Conservation (phyloP, 345 rosid genomes). For the Cardamine chenopodiifolia region DNA sequence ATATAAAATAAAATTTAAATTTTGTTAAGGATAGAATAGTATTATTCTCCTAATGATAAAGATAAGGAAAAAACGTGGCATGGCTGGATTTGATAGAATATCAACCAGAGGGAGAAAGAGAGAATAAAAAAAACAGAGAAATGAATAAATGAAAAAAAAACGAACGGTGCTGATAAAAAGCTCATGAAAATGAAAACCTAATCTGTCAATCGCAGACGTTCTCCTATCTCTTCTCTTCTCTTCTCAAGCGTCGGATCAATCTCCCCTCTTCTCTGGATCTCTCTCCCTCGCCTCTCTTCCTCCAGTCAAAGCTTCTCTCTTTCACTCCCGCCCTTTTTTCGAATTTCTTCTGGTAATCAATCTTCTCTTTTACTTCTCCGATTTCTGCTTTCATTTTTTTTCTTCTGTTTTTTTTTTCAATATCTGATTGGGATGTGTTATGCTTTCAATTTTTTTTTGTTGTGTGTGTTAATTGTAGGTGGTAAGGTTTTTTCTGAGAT, state of each 20-base stretch:
- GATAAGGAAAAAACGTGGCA: conserved; percentile 33
- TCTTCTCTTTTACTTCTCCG: conserved; percentile 6
- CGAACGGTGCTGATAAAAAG: conserved; percentile 75
- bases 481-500: conserved; percentile 35
- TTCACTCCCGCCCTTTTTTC: conserved; percentile 73
- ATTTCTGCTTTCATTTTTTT: background rate
- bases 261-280: conserved; percentile 40
- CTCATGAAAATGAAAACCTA: conserved; percentile 34
- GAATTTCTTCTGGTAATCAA: conserved; percentile 39
- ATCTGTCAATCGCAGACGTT: conserved; percentile 61
- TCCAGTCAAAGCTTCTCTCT: conserved; percentile 47
- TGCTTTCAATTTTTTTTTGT: background rate
- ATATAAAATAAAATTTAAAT: no score
- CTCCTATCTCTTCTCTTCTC: conserved; percentile 54
- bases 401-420: conserved; percentile 6
- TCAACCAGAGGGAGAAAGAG: background rate
- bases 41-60: background rate
- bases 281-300: conserved; percentile 44
- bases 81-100: conserved; percentile 22
- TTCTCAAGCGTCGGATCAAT: conserved; percentile 97
- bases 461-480: background rate
- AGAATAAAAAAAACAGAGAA: background rate
- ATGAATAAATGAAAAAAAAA: conserved; percentile 32
- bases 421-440: conserved; percentile 7
- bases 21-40: background rate